Evolutionary conservation across 805 yeast species (phyloP).

Genomic region (Hanseniaspora osmophila): DNA sequence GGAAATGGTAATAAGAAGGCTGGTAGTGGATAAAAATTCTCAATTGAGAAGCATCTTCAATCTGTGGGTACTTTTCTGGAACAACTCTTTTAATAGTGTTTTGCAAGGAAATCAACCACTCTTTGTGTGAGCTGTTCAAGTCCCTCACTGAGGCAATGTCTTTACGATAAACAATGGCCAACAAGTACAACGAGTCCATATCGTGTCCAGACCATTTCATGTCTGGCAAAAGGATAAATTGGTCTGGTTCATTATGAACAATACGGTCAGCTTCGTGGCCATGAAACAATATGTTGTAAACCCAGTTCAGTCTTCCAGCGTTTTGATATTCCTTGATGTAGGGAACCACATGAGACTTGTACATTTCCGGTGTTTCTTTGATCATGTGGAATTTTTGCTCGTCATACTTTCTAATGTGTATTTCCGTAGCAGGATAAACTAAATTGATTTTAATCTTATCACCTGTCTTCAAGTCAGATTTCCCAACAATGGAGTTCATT

Average conservation of each 20-base stretch:
- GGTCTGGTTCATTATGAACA: conserved; percentile 41
- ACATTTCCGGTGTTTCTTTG: conserved; percentile 70
- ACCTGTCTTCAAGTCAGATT: conserved; percentile 25
- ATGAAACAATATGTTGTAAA: conserved; percentile 61
- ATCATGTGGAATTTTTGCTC: conserved; percentile 45
- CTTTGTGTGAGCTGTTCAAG: conserved; percentile 37
- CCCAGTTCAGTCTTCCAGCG: conserved; percentile 81
- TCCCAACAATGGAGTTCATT: conserved; percentile 13
- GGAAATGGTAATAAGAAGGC: conserved; percentile 93
- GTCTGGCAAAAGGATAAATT: conserved; percentile 72
- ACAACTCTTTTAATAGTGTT: conserved; percentile 34
- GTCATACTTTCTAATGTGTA: conserved; percentile 69
- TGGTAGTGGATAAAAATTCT: conserved; percentile 83
- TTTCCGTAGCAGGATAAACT: conserved; percentile 79
- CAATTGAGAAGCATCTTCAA: conserved; percentile 39
- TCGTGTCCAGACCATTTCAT: conserved; percentile 88
- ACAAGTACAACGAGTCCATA: conserved; percentile 57
- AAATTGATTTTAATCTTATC: conserved; percentile 55
- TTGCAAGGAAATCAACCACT: conserved; percentile 38
- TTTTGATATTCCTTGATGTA: conserved; percentile 55
- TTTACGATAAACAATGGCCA: conserved; percentile 47
- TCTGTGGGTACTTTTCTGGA: conserved; percentile 29
- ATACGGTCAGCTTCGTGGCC: conserved; percentile 79
- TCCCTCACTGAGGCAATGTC: conserved; percentile 49
- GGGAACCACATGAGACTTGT: conserved; percentile 48